Evolutionary conservation across 2,329 filamentous ascomycete genomes (phyloP), one percentile per base, ranked within the genome.

Genomic region (Neocatenulostroma microsporum): DNA sequence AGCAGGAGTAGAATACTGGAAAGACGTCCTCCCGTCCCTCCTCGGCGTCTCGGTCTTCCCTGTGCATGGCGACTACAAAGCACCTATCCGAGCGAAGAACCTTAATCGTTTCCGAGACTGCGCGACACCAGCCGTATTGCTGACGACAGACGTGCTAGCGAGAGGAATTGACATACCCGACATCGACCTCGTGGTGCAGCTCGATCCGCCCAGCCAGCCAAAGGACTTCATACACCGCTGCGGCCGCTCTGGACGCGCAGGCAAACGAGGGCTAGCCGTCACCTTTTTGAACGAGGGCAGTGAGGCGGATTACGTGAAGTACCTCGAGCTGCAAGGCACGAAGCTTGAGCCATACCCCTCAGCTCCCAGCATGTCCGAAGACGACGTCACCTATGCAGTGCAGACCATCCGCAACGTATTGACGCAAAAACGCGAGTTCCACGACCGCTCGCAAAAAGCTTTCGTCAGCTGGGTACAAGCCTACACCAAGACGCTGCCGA

Each of bases 401-500:
- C 59, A 73, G 8, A 70, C 63, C 30, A 81, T 94, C 38, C 74
- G 84, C 18, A 63, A 68, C 9, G 55, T 75, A 3, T 72, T 80
- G 10, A 63, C 67, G 20, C 60, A 64, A 25, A 82, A 85, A 56
- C 67, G 81, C 17, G 75, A 77, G 18, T 57, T 91, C 9, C 81
- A 91, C 57, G 87, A 95, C 58, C 91, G 94, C 54, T 87, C 83
- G 1, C 86, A 94, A 56, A 79, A 81, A 44, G 91, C 81, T 1
- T 96, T 98, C 51, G 89, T 96, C 15, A 89, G 83, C 55, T 96
- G 87, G 84, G 78, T 94, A 1, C 78, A 87, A 56, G 83, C 84
- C 48, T 96, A 96, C 64, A 83, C 78, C 56, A 93, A 91, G 53
- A 91, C 96, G 55, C 79, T 88, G 48, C 87, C 89, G 1, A 81